Conservation (phyloP, 2,329 filamentous ascomycete genomes). For the Cladophialophora psammophila region DNA sequence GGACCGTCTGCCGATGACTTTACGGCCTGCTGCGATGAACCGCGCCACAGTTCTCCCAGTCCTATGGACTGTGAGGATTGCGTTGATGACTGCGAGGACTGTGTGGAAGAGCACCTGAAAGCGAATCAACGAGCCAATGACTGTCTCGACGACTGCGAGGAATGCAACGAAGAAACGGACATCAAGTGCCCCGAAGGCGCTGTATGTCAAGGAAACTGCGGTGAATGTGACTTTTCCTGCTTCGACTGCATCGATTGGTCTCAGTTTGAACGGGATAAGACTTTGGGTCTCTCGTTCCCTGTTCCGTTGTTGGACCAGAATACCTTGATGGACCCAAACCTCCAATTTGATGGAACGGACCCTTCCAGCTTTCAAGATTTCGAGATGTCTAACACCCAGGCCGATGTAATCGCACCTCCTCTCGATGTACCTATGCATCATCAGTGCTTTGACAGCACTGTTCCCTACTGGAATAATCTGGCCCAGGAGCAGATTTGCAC, state of each 20-base stretch:
- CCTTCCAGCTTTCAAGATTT: constrained; percentile 15
- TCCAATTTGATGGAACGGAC: constrained; percentile 22
- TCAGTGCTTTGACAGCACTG: constrained; percentile 32
- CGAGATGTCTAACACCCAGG: constrained; percentile 9
- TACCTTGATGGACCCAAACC: constrained; percentile 6
- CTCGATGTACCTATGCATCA: constrained; percentile 39
- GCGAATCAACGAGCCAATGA: constrained; percentile 23
- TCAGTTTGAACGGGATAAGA: constrained; percentile 37
- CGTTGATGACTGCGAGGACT: constrained; percentile 37
- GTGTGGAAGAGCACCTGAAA: constrained; percentile 35
- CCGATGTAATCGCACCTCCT: constrained; percentile 25
- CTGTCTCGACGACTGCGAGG: constrained; percentile 36
- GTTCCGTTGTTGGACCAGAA: constrained; percentile 32
- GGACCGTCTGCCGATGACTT: constrained; percentile 9
- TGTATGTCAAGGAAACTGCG: constrained; percentile 36
- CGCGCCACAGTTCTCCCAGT: constrained; percentile 33
- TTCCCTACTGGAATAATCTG: constrained; percentile 32
- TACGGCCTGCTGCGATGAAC: constrained; percentile 20
- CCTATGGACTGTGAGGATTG: constrained; percentile 38
- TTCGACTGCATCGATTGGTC: constrained; percentile 41
- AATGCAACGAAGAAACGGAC: constrained; percentile 36
- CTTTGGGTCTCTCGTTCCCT: constrained; percentile 35
- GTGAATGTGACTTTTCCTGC: constrained; percentile 40
- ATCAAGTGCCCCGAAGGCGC: constrained; percentile 29
- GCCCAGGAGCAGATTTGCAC: constrained; percentile 30